A percentile compares a stretch with the other conserved stretches of the same genome.
These are phyloP conservation scores for Chlorella sp. DNA, from an alignment of 139 green algal species.

Conservation along the genomic window DNA sequence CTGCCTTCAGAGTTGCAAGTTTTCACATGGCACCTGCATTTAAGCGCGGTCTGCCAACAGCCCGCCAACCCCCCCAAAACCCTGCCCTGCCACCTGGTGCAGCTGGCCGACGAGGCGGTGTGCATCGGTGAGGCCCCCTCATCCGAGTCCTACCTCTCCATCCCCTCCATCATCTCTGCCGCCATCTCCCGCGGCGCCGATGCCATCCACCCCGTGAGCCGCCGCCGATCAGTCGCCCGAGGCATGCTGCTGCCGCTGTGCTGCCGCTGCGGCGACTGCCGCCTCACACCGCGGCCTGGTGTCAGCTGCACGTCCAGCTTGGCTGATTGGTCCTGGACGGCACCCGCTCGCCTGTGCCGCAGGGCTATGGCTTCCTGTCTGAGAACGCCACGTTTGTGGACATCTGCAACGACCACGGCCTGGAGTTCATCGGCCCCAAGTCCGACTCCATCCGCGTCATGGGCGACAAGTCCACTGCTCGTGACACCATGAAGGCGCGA, in stretches of 20 bases:
- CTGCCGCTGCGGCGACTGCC: no score
- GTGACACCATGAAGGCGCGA: slow-evolving; percentile 91
- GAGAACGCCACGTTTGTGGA: slow-evolving; percentile 97
- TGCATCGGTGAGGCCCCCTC: slow-evolving; percentile 90
- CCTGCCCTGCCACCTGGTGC: slow-evolving; percentile 7
- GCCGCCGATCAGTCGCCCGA: no score
- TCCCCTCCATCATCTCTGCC: slow-evolving; percentile 93
- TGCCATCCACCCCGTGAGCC: slow-evolving; percentile 93
- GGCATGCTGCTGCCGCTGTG: no score
- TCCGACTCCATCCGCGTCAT: slow-evolving; percentile 90
- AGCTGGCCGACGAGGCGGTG: slow-evolving; percentile 94
- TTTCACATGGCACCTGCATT: background rate
- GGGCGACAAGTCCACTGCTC: slow-evolving; percentile 96
- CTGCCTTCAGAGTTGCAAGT: background rate
- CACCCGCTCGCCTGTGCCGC: background rate
- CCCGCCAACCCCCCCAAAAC: background rate
- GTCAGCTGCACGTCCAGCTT: no score
- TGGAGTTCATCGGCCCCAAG: slow-evolving; percentile 97
- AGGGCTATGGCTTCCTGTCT: slow-evolving; percentile 97
- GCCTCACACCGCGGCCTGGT: no score
- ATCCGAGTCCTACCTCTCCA: slow-evolving; percentile 92
- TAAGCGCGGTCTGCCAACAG: background rate
- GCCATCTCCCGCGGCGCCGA: slow-evolving; percentile 85
- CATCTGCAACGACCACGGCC: slow-evolving; percentile 94
- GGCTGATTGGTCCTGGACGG: no score